A percentile compares a stretch with the other conserved stretches of the same genome.
Evolutionary conservation across 108 stramenopile genomes (phyloP).

Genomic region (Nitzschia sp.): DNA sequence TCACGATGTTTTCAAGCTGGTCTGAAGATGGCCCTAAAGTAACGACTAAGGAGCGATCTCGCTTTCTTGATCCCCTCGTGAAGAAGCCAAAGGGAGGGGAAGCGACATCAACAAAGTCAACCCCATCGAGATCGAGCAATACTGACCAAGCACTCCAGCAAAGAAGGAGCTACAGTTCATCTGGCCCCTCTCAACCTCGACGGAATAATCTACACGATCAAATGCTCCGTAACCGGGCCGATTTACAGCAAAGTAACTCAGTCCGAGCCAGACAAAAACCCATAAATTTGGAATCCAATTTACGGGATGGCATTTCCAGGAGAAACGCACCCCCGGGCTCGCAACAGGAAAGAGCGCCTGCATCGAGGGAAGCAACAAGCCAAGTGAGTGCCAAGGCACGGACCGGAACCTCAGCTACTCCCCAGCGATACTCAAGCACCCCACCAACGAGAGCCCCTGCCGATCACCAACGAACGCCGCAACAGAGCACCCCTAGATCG

Average conservation of each 20-base stretch:
- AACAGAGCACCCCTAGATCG: slow-evolving; percentile 14
- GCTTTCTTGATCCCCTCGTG: slow-evolving; percentile 60
- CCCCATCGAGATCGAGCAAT: neutral
- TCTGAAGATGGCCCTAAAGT: slow-evolving; percentile 35
- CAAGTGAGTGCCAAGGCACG: neutral
- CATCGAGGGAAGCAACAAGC: neutral
- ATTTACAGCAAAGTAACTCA: neutral
- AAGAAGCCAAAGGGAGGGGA: neutral
- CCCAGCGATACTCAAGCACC: neutral
- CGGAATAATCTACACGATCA: neutral
- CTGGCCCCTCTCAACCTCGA: neutral
- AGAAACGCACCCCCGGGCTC: neutral
- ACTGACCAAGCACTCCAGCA: neutral
- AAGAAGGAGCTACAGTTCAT: slow-evolving; percentile 1
- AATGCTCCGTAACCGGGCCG: neutral
- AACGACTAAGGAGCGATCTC: slow-evolving; percentile 47
- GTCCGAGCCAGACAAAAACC: too few species aligned
- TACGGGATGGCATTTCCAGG: neutral
- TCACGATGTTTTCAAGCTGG: slow-evolving; percentile 46
- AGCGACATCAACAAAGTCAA: neutral
- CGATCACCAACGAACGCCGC: neutral
- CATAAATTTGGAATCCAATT: neutral
- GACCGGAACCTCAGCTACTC: neutral
- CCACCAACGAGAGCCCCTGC: neutral
- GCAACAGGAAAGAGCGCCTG: neutral